Base-by-base conservation (phyloP, 176 grass and related monocot species). In the Sorghum bicolor region DNA sequence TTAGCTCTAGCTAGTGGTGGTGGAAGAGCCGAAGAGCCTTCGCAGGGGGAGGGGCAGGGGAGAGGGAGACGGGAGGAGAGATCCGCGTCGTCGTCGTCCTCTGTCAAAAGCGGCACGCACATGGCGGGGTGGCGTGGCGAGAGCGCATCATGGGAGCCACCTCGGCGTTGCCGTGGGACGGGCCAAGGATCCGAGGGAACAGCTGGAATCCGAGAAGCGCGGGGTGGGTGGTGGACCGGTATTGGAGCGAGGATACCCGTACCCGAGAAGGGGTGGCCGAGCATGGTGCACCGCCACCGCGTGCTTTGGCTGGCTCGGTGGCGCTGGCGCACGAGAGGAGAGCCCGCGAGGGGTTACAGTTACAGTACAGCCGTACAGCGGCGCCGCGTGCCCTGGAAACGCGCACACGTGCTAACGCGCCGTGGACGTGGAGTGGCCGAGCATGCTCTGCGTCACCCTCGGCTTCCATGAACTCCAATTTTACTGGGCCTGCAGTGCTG, bases 131-230 rank as follows among this genome's bases (percentile, higher is more conserved):
- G 71, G 82, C 24, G 84, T 72, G 84, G 76, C 76, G 55, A 64
- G 84, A 52, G 84, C 76, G 67, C 84, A 86, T 80, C 67, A 86
- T 86, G 84, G 76, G 67, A 78, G 74, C 67, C 76, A 72, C 76
- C 84, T 80, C 67, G 76, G 84, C 84, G 70, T 72, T 48, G 67
- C 76, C 84, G 50, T 45, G 40, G 76, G 34, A 73, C 25, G 74
- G 74, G 52, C 41, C 69, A 75, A 75, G 77, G 63, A 86, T 80
- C 64, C 64, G 30, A 86, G 76, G 84, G 60, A 77, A 70, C 85
- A 80, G 85, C 85, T 86, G 77, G 61, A 86, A 86, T 86, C 85
- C 77, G 77, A 80, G 61, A 86, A 58, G 76, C 58, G 57, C 34
- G 55, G 75, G 80, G 34, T 12, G 69, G 39, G 81, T 34, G 71